These are phyloP conservation scores for Skeletonema tropicum DNA, from an alignment of 108 stramenopile genomes.

Conservation along the genomic window DNA sequence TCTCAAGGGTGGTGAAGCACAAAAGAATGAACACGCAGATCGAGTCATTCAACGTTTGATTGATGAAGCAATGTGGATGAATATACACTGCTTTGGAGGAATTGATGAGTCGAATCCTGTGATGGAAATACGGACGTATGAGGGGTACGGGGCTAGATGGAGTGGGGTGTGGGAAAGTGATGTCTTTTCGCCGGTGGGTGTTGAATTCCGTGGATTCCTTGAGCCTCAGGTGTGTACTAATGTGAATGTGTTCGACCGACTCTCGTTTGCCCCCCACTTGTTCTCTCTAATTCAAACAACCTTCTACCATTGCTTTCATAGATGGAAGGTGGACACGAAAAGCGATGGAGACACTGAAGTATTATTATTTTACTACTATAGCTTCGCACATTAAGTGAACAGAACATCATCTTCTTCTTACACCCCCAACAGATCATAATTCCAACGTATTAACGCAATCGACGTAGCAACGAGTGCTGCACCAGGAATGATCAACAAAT, in stretches of 20 bases:
- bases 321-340: conserved; percentile 49
- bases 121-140: conserved; percentile 27
- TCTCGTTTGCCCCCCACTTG: no score
- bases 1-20: conserved; percentile 24
- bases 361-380: no score
- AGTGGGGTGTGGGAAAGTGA: conserved; percentile 19
- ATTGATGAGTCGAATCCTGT: conserved; percentile 15
- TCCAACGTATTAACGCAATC: conserved; percentile 21
- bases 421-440: conserved; percentile 32
- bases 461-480: conserved; percentile 22
- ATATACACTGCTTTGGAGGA: conserved; percentile 50
- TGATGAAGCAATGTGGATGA: conserved; percentile 47
- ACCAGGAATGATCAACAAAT: conserved; percentile 65
- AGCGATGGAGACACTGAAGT: conserved; percentile 27
- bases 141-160: conserved; percentile 59
- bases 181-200: conserved; percentile 2
- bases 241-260: no score
- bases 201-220: conserved; percentile 47
- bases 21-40: conserved; percentile 34
- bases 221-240: conserved; percentile 37
- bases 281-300: no score
- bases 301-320: no score
- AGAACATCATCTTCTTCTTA: background rate
- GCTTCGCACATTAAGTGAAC: no score
- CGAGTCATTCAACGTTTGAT: conserved; percentile 24